A percentile compares a stretch with the other conserved stretches of the same genome.
Conservation (phyloP, 2,329 filamentous ascomycete genomes). For the Septoria linicola region DNA sequence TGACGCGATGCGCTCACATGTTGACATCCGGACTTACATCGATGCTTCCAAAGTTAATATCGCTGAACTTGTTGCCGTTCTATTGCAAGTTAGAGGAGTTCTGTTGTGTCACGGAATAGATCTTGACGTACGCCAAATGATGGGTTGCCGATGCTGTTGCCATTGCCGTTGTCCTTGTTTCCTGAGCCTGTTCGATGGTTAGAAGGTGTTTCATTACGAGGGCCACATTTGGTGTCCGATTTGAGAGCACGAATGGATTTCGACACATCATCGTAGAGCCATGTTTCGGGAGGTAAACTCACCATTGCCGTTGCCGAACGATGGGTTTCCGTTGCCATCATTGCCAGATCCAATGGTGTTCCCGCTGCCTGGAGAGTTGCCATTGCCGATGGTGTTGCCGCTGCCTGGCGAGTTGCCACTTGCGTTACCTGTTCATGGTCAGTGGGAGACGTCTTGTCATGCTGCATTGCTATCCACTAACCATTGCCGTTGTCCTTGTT, state of each 20-base stretch:
- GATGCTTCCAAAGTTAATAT: slow-evolving; percentile 1
- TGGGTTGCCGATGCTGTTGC: slow-evolving; percentile 6
- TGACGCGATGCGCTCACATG: not conserved
- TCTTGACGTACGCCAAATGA: too few species aligned
- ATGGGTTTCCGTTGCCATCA: slow-evolving; percentile 1
- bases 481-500: slow-evolving; percentile 8
- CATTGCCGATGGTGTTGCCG: slow-evolving; percentile 6
- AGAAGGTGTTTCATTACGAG: too few species aligned
- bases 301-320: not conserved
- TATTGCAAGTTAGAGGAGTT: not conserved
- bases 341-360: not conserved
- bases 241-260: too few species aligned
- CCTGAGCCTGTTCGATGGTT: not conserved
- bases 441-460: not conserved
- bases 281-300: too few species aligned
- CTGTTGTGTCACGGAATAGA: not conserved
- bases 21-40: slow-evolving; percentile 10
- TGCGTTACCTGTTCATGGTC: not conserved
- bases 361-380: not conserved
- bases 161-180: slow-evolving; percentile 11
- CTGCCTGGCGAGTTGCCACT: slow-evolving; percentile 1
- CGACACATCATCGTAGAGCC: too few species aligned
- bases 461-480: not conserved
- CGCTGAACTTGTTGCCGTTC: slow-evolving; percentile 7
- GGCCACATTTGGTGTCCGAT: too few species aligned